These are phyloP conservation scores for Agaricus subrufescens DNA, from an alignment of 768 basidiomycete genomes.

Conservation along the genomic window DNA sequence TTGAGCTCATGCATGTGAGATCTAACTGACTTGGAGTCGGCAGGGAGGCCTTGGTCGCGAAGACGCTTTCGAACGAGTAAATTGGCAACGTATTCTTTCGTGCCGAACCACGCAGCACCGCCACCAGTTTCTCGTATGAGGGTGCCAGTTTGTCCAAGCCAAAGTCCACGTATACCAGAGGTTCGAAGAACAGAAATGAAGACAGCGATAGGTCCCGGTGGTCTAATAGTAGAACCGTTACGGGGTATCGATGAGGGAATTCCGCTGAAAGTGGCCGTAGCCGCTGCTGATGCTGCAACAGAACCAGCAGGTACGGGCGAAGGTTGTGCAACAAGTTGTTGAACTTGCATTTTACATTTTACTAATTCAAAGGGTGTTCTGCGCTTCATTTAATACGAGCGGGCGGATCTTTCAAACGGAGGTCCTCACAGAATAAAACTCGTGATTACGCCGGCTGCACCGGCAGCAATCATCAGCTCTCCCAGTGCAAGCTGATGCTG, in stretches of 20 bases:
- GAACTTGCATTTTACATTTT: slow-evolving; percentile 96
- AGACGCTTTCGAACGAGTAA: slow-evolving; percentile 52
- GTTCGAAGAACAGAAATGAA: slow-evolving; percentile 57
- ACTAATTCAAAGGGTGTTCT: slow-evolving; percentile 93
- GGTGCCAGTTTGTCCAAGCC: slow-evolving; percentile 94
- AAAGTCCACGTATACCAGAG: slow-evolving; percentile 80
- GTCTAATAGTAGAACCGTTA: slow-evolving; percentile 17
- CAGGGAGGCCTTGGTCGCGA: slow-evolving; percentile 12
- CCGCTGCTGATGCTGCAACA: slow-evolving; percentile 10
- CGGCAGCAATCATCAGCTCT: slow-evolving; percentile 77
- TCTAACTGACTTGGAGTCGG: background rate
- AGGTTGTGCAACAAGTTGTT: slow-evolving; percentile 12
- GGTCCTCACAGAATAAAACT: slow-evolving; percentile 79
- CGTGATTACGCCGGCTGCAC: slow-evolving; percentile 80
- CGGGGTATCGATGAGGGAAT: slow-evolving; percentile 1
- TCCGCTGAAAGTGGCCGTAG: slow-evolving; percentile 11
- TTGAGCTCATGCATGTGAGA: slow-evolving; percentile 31
- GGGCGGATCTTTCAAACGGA: background rate
- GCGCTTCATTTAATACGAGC: slow-evolving; percentile 3
- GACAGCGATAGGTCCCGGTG: slow-evolving; percentile 74
- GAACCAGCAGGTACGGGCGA: slow-evolving; percentile 15
- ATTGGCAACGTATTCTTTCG: slow-evolving; percentile 74
- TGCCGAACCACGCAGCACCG: slow-evolving; percentile 84
- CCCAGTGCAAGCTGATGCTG: slow-evolving; percentile 41
- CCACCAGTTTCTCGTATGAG: slow-evolving; percentile 93